Evolutionary conservation across 176 grass and related monocot species (phyloP), one percentile per base, ranked within the genome.

Genomic region (Carex kokanica): DNA sequence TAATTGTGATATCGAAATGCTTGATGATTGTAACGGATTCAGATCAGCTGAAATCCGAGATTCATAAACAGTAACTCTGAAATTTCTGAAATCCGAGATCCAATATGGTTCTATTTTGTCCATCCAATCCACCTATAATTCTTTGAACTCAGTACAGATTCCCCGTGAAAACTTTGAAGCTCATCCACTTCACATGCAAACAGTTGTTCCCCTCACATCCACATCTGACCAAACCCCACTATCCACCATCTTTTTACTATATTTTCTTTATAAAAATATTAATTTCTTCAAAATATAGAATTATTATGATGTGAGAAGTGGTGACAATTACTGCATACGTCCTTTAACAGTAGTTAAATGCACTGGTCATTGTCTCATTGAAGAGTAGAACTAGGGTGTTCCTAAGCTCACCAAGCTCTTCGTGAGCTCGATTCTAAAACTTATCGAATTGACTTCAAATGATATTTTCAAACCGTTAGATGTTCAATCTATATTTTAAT

Each of bases 151-250:
- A 12, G 51, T 24, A 47, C 18, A 73, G 9, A 73, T 72, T 72
- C 68, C 32, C 68, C 38, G 36, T 72, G 38, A 43, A 72, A 72
- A 72, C 68, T 72, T 72, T 72, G 18, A 72, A 24, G 40, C 68
- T 72, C 18, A 49, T 24, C n/a, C 17, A 51, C 8, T 74, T 74
- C 41, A 74, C 69, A 74, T 74, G 69, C 69, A 51, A 74, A 74
- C 69, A 74, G 41, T 73, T 72, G n/a, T 20, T 27, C 24, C 69
- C 20, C 38, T 40, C 38, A 40, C 6, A 40, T 43, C 41, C 17
- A 45, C 40, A 47, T 73, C 69, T 51, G 20, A 51, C 69, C 69
- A 74, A 74, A 74, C n/a, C 41, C 69, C 69, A 74, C 69, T 51
- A 24, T n/a, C 8, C 69, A 47, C 41, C 49, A 38, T 74, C 45